A percentile compares a stretch with the other conserved stretches of the same genome.
Conservation (phyloP, 306 rosid species). For the apple (Malus domestica) region ASM211411v1 NC_041803.1:36317501-36318000, state of each 20-base stretch:
- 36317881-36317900: neutral
- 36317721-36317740: slow-evolving; percentile 65
- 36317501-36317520: slow-evolving; percentile 85
- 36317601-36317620: neutral
- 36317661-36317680: slow-evolving; percentile 85
- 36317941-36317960: slow-evolving; percentile 52
- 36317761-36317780: slow-evolving; percentile 62
- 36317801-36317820: slow-evolving; percentile 66
- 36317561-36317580: neutral
- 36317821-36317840: slow-evolving; percentile 51
- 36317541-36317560: neutral
- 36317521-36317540: slow-evolving; percentile 41
- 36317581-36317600: neutral
- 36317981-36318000: slow-evolving; percentile 43
- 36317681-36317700: slow-evolving; percentile 39
- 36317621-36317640: neutral
- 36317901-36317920: neutral
- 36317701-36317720: slow-evolving; percentile 36
- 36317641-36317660: neutral
- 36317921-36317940: slow-evolving; percentile 43
- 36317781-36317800: slow-evolving; percentile 24
- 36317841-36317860: slow-evolving; percentile 42
- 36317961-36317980: slow-evolving; percentile 58
- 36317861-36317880: neutral
- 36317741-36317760: slow-evolving; percentile 55